Base-by-base conservation (phyloP, 1,284 basidiomycete genomes). In the Austroboletus novae-zelandiae region DNA sequence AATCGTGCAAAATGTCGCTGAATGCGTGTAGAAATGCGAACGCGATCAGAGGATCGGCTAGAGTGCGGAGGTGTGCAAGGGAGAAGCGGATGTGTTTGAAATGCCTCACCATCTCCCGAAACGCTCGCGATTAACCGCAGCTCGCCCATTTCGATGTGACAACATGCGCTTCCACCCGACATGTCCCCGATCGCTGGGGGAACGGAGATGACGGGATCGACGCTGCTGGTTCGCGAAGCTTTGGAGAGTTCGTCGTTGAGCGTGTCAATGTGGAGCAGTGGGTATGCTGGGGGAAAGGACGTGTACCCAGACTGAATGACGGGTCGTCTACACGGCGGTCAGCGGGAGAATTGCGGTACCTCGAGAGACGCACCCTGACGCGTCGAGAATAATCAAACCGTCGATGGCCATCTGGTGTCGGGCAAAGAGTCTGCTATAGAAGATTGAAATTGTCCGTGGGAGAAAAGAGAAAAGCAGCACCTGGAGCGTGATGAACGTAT, bases 261-360 rank as follows among this genome's bases (percentile, higher is more conserved):
- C 8, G 91, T 84, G 66, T 95, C 92, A 57, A 94, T 86, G 67
- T 95, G 91, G 8, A 95, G 72, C 10, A 93, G 75, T 2, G 93
- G 87, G 66, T 94, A 94, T 1, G 87, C 83, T 0, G 89, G 71
- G 10, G 88, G 79, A 45, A 83, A 83, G 18, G 86, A 83, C 51
- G 89, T 85, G 71, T 97, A 98, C 46, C 90, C 90, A 32, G 93
- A 94, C 66, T 94, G 91, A 55, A 96, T 91, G 56, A 98, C 87
- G 32, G 94, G 88, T 48, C 84, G 88, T 44, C 91, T 94, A 66
- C 37, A 57, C 31, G n/a, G 23, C 13, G 18, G 36, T 68, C 45
- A 66, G 56, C 35, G 51, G 30, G 32, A 37, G 37, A 23, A 31
- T 27, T 3, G 32, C 14, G 37, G 14, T 29, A 34, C 39, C 40